phyloP scores from a whole-genome alignment of 106 monocot genomes.

The Narthecium ossifragum region DNA sequence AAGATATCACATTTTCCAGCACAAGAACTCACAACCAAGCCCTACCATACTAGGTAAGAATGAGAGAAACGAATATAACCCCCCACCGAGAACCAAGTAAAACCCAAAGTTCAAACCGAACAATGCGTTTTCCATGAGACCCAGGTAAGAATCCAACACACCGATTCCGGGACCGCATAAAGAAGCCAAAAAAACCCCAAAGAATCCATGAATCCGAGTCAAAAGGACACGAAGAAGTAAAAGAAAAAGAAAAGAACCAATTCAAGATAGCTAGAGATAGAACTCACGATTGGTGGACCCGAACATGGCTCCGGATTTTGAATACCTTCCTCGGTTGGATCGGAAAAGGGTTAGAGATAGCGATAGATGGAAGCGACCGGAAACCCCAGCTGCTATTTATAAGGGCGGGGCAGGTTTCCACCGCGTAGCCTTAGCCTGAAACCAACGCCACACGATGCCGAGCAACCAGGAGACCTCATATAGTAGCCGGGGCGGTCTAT shows the following conservation, averaged over 20 bases:
- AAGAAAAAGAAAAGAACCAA: slow-evolving; percentile 1
- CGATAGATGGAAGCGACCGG: neutral
- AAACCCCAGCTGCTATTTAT: neutral
- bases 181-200: neutral
- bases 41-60: no score
- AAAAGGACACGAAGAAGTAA: neutral
- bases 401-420: neutral
- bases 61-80: no score
- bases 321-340: no score
- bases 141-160: neutral
- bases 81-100: neutral
- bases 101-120: no score
- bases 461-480: no score
- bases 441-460: no score
- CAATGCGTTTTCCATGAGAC: no score
- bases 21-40: no score
- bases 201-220: neutral
- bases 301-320: slow-evolving; percentile 36
- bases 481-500: neutral
- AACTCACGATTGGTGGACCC: slow-evolving; percentile 49
- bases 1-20: no score
- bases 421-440: no score
- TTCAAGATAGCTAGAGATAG: neutral
- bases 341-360: neutral
- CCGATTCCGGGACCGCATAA: neutral